Evolutionary conservation across 139 green algal species (phyloP).

Genomic region (Zygnema circumcarinatum): DNA sequence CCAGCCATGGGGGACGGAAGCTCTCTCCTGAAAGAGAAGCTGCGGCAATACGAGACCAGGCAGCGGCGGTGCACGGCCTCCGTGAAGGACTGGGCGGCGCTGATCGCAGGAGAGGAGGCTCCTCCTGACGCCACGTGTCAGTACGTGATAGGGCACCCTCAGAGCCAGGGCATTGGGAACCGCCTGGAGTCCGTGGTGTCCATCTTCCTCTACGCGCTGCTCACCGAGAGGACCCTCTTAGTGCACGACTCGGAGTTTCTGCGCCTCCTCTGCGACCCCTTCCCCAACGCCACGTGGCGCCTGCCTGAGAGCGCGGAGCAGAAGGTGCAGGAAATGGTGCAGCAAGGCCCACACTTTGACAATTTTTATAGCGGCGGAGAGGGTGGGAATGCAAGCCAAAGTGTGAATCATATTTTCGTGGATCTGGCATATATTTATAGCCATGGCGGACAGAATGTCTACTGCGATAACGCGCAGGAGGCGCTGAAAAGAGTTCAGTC

Average conservation of each 20-base stretch:
- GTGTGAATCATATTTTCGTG: no score
- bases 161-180: not conserved
- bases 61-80: not conserved
- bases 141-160: not conserved
- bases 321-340: no score
- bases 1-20: not conserved
- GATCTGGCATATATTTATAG: no score
- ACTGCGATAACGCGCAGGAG: conserved; percentile 9
- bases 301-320: no score
- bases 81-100: not conserved
- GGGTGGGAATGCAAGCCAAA: no score
- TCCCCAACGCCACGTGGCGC: conserved; percentile 18
- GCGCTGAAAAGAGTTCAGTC: conserved; percentile 1
- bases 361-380: no score
- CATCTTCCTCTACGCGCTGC: not conserved
- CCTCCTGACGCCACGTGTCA: not conserved
- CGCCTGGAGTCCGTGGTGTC: not conserved
- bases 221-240: conserved; percentile 1
- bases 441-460: no score
- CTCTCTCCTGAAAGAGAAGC: no score
- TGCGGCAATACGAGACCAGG: not conserved
- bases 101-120: not conserved
- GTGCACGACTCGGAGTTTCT: not conserved
- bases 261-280: conserved; percentile 14
- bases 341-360: no score